Base-by-base conservation (phyloP, 257 asterid genomes). In the Avicennia marina region DNA sequence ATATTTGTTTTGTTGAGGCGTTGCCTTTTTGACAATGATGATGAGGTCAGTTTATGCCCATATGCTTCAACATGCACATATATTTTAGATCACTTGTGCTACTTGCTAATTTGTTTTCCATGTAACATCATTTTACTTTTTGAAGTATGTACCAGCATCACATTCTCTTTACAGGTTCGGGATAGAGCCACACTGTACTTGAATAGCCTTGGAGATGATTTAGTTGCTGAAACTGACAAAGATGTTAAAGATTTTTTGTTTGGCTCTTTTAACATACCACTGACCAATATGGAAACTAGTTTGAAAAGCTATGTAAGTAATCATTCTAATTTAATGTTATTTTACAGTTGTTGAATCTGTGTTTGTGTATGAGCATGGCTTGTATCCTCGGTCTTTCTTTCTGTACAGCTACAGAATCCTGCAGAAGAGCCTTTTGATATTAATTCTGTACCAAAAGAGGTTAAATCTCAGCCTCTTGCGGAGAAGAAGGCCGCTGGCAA, bases 131-230 rank as follows among this genome's bases (percentile, higher is more conserved):
- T 36, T 36, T 11, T 5, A 3, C 3, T 36, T 36, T 11, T 4
- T 36, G 41, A 11, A 36, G 13, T 11, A 36, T 36, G 13, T 36
- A 5, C 10, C 3, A 36, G 13, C 10, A 8, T 5, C 10, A 8
- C 41, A 36, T 11, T 12, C 41, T 2, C 56, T 77, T 53, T 7
- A 2, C 77, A 93, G 97, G 99, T 89, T 67, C 89, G 99, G 62
- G 99, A 94, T 59, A 83, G 99, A 76, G 99, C 99, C 43, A 94
- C 99, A 17, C 78, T 94, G 47, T 94, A 89, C 77, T 71, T 94
- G 80, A 93, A 89, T 75, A 89, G 95, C 53, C 89, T 93, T 64
- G 97, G 84, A 58, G 99, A 89, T 77, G 95, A 94, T 66, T 71
- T 94, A 55, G 94, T 84, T 51, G 67, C 86, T 69, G 99, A 89